A percentile compares a stretch with the other conserved stretches of the same genome.
Conservation (phyloP, 192 early-diverging fungal species). For the Entomortierella parvispora region DNA sequence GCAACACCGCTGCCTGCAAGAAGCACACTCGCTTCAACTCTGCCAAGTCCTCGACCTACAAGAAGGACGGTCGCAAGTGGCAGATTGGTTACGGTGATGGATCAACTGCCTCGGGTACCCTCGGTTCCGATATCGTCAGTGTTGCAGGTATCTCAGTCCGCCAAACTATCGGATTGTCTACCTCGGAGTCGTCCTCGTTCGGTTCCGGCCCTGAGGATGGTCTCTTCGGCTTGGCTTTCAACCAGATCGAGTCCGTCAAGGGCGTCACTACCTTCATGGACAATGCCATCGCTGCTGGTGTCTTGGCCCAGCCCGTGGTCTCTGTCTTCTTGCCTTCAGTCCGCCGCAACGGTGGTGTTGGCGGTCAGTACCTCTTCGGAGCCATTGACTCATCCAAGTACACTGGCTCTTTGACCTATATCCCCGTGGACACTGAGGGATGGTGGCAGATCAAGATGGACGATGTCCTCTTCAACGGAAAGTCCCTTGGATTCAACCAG, state of each 20-base stretch:
- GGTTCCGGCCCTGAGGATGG: slow-evolving; percentile 66
- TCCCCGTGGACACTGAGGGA: slow-evolving; percentile 59
- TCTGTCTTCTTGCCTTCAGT: slow-evolving; percentile 66
- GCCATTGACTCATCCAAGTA: slow-evolving; percentile 58
- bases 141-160: slow-evolving; percentile 67
- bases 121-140: slow-evolving; percentile 62
- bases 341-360: slow-evolving; percentile 53
- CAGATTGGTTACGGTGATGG: slow-evolving; percentile 70
- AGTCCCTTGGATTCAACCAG: slow-evolving; percentile 23
- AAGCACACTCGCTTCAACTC: slow-evolving; percentile 61
- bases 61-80: slow-evolving; percentile 66
- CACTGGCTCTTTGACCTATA: slow-evolving; percentile 60
- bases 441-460: slow-evolving; percentile 67
- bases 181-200: slow-evolving; percentile 63
- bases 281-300: slow-evolving; percentile 61
- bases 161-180: slow-evolving; percentile 70
- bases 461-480: slow-evolving; percentile 45
- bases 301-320: slow-evolving; percentile 65
- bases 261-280: slow-evolving; percentile 60
- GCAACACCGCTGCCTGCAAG: slow-evolving; percentile 47
- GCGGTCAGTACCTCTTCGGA: slow-evolving; percentile 64
- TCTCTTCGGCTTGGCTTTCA: slow-evolving; percentile 70
- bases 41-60: slow-evolving; percentile 59
- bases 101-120: slow-evolving; percentile 55
- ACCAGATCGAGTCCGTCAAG: slow-evolving; percentile 45